Evolutionary conservation across 495 filamentous ascomycete species (phyloP).

Genomic region (Clohesyomyces aquaticus): DNA sequence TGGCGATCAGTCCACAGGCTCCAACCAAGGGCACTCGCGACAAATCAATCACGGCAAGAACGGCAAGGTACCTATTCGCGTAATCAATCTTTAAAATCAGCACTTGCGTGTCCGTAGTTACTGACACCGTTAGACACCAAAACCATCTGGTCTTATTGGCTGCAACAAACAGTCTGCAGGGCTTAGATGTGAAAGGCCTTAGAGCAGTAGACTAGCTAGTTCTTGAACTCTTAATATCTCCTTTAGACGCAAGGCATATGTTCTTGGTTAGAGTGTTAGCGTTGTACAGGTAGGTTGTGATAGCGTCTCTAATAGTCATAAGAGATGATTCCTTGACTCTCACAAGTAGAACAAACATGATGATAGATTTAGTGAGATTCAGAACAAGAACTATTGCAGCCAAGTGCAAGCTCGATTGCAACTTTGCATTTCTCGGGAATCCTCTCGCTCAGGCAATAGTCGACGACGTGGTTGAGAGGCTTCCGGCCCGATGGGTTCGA

Average conservation of each 20-base stretch:
- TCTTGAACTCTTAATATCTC: neutral
- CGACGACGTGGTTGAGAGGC: neutral
- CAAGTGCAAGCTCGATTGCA: neutral
- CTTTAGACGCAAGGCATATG: neutral
- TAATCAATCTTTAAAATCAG: neutral
- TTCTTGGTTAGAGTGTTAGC: neutral
- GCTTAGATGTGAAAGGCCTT: neutral
- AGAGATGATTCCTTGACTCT: neutral
- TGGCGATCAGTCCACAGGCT: neutral
- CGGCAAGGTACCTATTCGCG: neutral
- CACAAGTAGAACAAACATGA: neutral
- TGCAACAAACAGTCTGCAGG: neutral
- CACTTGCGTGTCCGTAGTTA: neutral
- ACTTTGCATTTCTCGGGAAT: conserved; percentile 16
- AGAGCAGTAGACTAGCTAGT: neutral
- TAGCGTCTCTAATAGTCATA: neutral
- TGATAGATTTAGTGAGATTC: neutral
- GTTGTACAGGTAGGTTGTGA: neutral
- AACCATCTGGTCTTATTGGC: conserved; percentile 9
- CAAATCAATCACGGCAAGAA: neutral
- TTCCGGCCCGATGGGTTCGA: neutral
- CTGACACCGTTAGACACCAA: neutral
- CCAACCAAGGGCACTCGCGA: neutral
- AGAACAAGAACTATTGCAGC: neutral
- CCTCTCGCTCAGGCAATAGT: conserved; percentile 7